Conservation (phyloP, 306 rosid species). For the Rosa lucieae region DNA sequence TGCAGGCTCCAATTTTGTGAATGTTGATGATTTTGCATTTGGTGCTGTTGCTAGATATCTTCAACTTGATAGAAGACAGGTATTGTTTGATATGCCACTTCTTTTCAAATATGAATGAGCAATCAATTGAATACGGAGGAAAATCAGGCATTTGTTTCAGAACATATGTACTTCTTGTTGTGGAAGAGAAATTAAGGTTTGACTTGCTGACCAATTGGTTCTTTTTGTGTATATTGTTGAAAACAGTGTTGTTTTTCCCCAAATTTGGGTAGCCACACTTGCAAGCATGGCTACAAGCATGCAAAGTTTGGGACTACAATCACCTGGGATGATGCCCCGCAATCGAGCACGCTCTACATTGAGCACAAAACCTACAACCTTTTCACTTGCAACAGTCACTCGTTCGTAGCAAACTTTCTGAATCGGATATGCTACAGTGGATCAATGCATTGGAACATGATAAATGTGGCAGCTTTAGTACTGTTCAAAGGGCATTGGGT, state of each 20-base stretch:
- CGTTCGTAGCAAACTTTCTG: conserved; percentile 72
- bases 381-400: conserved; percentile 87
- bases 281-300: conserved; percentile 69
- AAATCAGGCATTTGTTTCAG: neutral
- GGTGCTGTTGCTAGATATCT: conserved; percentile 83
- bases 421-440: conserved; percentile 71
- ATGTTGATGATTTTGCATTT: conserved; percentile 66
- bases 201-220: conserved; percentile 14
- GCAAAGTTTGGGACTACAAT: conserved; percentile 65
- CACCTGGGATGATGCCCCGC: conserved; percentile 87
- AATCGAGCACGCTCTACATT: conserved; percentile 47
- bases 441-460: conserved; percentile 91
- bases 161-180: neutral
- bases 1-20: conserved; percentile 76
- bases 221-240: conserved; percentile 24
- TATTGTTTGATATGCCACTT: conserved; percentile 18
- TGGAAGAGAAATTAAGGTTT: neutral
- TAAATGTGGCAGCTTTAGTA: conserved; percentile 66
- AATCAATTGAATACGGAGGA: neutral
- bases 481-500: conserved; percentile 88
- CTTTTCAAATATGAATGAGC: neutral
- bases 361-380: conserved; percentile 80
- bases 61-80: conserved; percentile 78
- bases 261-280: conserved; percentile 62
- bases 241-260: conserved; percentile 87